Evolutionary conservation across 1,284 basidiomycete species (phyloP), one percentile per base, ranked within the genome.

Genomic region (Malassezia arunalokei): DNA sequence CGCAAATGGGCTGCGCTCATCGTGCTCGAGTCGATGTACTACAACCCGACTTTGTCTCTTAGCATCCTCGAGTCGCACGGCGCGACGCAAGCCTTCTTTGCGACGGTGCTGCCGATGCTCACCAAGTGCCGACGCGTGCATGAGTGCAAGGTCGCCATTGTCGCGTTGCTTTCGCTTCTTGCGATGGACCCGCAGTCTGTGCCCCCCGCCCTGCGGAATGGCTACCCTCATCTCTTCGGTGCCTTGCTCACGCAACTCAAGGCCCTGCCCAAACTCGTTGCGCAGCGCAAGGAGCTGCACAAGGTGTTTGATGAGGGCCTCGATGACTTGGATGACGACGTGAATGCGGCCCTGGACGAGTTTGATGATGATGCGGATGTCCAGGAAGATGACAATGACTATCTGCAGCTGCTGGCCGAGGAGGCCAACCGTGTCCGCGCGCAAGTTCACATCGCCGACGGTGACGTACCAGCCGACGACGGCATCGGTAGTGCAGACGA

Each of bases 91-190:
- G 53, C 40, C 29, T 86, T 91, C 77, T 88, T 92, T 68, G 88
- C 86, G 83, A 84, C 88, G 71, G 51, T 61, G 20, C 59, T 63
- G 5, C 81, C 80, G 51, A 75, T 76, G 43, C 77, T 81, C 20
- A 76, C 77, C 29, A 79, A 78, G 44, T 78, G 89, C 40, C 85
- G 84, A 3, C 80, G 87, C n/a, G 86, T 91, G 35, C 87, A 92
- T 71, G 87, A 91, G 74, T 88, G 88, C 79, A 89, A 86, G 74
- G 77, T 92, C 51, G 81, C 81, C 57, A 80, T 89, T 46, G 73
- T 86, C 54, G 81, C 87, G 8, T 75, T 91, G 56, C 57, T 70
- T 30, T 60, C 59, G 40, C 41, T 72, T 20, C 60, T 72, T 3
- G 56, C 60, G 14, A 51, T 69, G 27, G 54, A 56, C 20, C 57